Evolutionary conservation across 805 yeast genomes (phyloP).

Genomic region (Hagleromyces aurorensis): DNA sequence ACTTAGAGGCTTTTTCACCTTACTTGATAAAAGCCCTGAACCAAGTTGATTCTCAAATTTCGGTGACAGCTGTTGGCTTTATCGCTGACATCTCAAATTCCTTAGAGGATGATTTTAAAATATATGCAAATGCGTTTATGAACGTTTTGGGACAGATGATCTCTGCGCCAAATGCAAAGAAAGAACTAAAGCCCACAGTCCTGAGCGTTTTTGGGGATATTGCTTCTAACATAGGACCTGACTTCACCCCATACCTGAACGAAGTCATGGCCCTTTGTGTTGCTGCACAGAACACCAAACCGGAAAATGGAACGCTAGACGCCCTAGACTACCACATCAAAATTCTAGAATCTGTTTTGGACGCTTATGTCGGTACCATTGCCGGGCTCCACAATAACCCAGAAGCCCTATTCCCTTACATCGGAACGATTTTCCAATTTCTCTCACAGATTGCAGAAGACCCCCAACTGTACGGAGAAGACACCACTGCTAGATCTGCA

Average conservation of each 20-base stretch:
- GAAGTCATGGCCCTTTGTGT: slow-evolving; percentile 74
- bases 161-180: slow-evolving; percentile 56
- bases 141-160: slow-evolving; percentile 68
- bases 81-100: slow-evolving; percentile 93
- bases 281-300: slow-evolving; percentile 52
- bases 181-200: slow-evolving; percentile 80
- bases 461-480: slow-evolving; percentile 50
- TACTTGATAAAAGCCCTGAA: slow-evolving; percentile 69
- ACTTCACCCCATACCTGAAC: slow-evolving; percentile 66
- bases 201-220: slow-evolving; percentile 93
- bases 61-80: slow-evolving; percentile 87
- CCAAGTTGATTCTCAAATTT: slow-evolving; percentile 75
- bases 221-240: slow-evolving; percentile 77
- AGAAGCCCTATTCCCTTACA: slow-evolving; percentile 53
- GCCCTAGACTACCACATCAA: slow-evolving; percentile 64
- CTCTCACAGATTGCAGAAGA: slow-evolving; percentile 54
- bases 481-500: slow-evolving; percentile 69
- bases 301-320: slow-evolving; percentile 64
- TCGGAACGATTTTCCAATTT: slow-evolving; percentile 64
- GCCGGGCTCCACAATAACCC: slow-evolving; percentile 78
- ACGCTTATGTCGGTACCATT: slow-evolving; percentile 91
- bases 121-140: slow-evolving; percentile 78
- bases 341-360: slow-evolving; percentile 83
- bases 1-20: slow-evolving; percentile 78
- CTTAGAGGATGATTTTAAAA: slow-evolving; percentile 61